These are phyloP conservation scores for Articulospora tetracladia DNA, from an alignment of 495 filamentous ascomycete genomes.

Conservation along the genomic window DNA sequence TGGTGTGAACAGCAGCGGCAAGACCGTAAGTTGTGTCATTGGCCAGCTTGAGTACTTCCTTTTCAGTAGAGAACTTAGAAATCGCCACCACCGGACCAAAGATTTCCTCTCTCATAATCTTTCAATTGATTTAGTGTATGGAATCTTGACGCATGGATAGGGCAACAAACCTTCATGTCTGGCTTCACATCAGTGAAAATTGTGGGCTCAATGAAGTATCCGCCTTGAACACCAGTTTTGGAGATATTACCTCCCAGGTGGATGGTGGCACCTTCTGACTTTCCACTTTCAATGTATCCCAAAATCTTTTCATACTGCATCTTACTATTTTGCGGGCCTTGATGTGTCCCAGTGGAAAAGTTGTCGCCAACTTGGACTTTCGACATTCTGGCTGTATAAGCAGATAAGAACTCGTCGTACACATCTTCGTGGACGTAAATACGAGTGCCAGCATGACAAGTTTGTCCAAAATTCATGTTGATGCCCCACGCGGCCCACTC, in stretches of 20 bases:
- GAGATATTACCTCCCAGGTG: slow-evolving; percentile 61
- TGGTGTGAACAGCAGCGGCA: slow-evolving; percentile 88
- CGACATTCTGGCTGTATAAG: slow-evolving; percentile 62
- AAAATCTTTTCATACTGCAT: slow-evolving; percentile 68
- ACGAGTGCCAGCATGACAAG: slow-evolving; percentile 80
- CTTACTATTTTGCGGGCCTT: slow-evolving; percentile 75
- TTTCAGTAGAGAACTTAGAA: slow-evolving; percentile 85
- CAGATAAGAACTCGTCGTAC: slow-evolving; percentile 67
- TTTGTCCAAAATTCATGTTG: slow-evolving; percentile 53
- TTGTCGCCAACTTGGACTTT: slow-evolving; percentile 54
- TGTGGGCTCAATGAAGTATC: slow-evolving; percentile 68
- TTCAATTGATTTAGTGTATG: slow-evolving; percentile 27
- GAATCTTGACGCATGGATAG: neutral
- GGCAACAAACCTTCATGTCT: slow-evolving; percentile 55
- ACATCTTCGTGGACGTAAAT: slow-evolving; percentile 76
- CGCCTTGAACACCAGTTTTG: slow-evolving; percentile 46
- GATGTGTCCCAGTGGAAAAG: slow-evolving; percentile 60
- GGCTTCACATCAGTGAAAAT: slow-evolving; percentile 68
- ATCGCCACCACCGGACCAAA: slow-evolving; percentile 91
- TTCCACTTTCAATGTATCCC: slow-evolving; percentile 67
- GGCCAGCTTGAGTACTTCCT: slow-evolving; percentile 73
- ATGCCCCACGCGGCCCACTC: slow-evolving; percentile 44
- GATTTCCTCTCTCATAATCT: slow-evolving; percentile 97
- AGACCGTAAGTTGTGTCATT: slow-evolving; percentile 84
- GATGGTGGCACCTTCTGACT: slow-evolving; percentile 63